Percentiles rank a stretch among this genome's conserved stretches.
Conservation (phyloP, 352 stramenopile species). For the Lagenidium sp. region DNA sequence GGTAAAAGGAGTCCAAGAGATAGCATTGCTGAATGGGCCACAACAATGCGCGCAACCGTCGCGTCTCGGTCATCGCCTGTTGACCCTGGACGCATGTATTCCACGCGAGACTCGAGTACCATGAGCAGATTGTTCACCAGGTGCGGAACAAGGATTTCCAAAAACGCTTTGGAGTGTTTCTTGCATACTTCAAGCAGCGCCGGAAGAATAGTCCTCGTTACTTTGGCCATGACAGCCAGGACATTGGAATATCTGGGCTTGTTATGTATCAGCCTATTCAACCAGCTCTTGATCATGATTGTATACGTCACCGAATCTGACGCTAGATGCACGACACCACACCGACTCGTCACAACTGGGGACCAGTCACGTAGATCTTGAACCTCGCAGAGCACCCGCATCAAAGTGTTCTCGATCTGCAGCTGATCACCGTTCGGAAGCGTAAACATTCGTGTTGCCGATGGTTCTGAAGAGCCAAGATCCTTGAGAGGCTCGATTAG, state of each 20-base stretch:
- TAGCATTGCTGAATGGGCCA: constrained; percentile 18
- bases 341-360: constrained; percentile 33
- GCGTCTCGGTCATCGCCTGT: constrained; percentile 3
- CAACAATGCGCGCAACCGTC: constrained; percentile 21
- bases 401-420: constrained; percentile 16
- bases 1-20: constrained; percentile 6
- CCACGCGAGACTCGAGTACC: constrained; percentile 27
- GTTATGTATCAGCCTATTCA: constrained; percentile 12
- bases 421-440: constrained; percentile 60
- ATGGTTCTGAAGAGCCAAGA: constrained; percentile 11
- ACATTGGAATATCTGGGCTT: constrained; percentile 11
- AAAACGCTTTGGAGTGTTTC: constrained; percentile 20
- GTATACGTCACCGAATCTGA: constrained; percentile 45
- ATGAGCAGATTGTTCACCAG: constrained; percentile 36
- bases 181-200: constrained; percentile 48
- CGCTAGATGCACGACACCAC: constrained; percentile 49
- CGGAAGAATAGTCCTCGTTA: constrained; percentile 34
- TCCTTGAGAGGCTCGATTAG: constrained; percentile 30
- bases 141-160: constrained; percentile 34
- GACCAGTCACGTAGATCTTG: constrained; percentile 41
- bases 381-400: constrained; percentile 55
- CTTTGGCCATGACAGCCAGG: constrained; percentile 24
- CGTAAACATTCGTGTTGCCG: constrained; percentile 11
- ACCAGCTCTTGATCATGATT: constrained; percentile 58
- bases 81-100: constrained; percentile 17